These are phyloP conservation scores for Astrocystis sublimbata DNA, from an alignment of 495 filamentous ascomycete species.

Conservation along the genomic window DNA sequence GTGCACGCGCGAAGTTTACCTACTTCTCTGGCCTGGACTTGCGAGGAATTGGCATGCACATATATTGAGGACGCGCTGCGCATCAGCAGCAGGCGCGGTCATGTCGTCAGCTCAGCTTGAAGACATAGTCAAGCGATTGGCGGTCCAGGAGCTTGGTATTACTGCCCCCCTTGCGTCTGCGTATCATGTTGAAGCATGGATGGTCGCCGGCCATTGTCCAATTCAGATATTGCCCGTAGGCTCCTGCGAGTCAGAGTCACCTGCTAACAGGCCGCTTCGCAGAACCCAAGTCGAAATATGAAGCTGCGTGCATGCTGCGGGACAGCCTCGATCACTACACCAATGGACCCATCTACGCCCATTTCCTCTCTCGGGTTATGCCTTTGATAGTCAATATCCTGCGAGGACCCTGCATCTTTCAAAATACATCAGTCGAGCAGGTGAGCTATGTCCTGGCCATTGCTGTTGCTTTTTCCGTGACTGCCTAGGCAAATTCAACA, in stretches of 20 bases:
- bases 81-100: conserved; percentile 37
- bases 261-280: conserved; percentile 11
- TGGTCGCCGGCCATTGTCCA: not conserved
- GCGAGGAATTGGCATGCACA: conserved; percentile 9
- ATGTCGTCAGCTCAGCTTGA: conserved; percentile 57
- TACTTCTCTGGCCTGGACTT: not conserved
- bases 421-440: conserved; percentile 83
- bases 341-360: conserved; percentile 59
- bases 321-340: conserved; percentile 77
- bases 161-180: not conserved
- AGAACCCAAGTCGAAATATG: conserved; percentile 77
- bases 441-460: conserved; percentile 37
- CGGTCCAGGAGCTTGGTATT: conserved; percentile 54
- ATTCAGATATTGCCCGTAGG: not conserved
- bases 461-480: no score
- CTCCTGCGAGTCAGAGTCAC: not conserved
- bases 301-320: conserved; percentile 75
- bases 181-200: not conserved
- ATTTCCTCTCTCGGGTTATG: conserved; percentile 81
- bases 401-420: conserved; percentile 85
- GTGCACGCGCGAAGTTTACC: not conserved
- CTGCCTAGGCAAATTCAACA: no score
- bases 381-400: conserved; percentile 87
- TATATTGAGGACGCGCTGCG: conserved; percentile 15
- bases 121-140: conserved; percentile 54